These are phyloP conservation scores for Fusarium bulbicola DNA, from an alignment of 2,329 filamentous ascomycete species.

Conservation along the genomic window DNA sequence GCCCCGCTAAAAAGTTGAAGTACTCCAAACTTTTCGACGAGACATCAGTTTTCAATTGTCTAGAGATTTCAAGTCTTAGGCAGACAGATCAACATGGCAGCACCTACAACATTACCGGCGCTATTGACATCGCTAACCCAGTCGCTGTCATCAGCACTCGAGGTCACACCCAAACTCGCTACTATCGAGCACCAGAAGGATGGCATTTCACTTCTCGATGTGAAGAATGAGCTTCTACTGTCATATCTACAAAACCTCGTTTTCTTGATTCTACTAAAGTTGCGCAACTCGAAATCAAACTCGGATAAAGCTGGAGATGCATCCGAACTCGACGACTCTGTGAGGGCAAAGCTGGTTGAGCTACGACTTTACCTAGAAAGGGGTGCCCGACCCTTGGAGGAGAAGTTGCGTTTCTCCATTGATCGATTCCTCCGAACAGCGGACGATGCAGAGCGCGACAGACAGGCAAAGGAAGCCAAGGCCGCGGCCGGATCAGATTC, in stretches of 20 bases:
- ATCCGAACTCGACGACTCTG: conserved; percentile 66
- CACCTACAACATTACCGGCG: conserved; percentile 58
- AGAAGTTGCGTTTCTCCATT: conserved; percentile 92
- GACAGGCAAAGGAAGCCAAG: conserved; percentile 46
- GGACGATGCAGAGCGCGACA: conserved; percentile 71
- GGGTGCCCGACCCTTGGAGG: conserved; percentile 89
- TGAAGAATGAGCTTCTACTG: conserved; percentile 96
- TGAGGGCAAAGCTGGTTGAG: conserved; percentile 88
- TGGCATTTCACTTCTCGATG: conserved; percentile 92
- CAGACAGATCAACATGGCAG: conserved; percentile 54
- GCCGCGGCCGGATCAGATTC: conserved; percentile 41
- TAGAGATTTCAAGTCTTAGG: conserved; percentile 28
- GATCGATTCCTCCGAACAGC: conserved; percentile 92
- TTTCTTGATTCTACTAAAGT: conserved; percentile 83
- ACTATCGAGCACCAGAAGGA: conserved; percentile 77
- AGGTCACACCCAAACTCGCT: conserved; percentile 71
- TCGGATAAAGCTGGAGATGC: conserved; percentile 42
- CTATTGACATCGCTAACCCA: conserved; percentile 64
- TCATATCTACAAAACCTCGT: conserved; percentile 96
- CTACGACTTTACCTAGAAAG: conserved; percentile 93
- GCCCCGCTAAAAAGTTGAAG: conserved; percentile 47
- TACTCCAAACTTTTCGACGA: conserved; percentile 40
- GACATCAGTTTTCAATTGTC: conserved; percentile 16
- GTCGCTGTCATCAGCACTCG: conserved; percentile 69
- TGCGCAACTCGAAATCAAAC: conserved; percentile 64